Percentiles rank a stretch among this genome's conserved stretches.
Evolutionary conservation across 1,284 basidiomycete genomes (phyloP).

Genomic region (Athelia psychrophila): DNA sequence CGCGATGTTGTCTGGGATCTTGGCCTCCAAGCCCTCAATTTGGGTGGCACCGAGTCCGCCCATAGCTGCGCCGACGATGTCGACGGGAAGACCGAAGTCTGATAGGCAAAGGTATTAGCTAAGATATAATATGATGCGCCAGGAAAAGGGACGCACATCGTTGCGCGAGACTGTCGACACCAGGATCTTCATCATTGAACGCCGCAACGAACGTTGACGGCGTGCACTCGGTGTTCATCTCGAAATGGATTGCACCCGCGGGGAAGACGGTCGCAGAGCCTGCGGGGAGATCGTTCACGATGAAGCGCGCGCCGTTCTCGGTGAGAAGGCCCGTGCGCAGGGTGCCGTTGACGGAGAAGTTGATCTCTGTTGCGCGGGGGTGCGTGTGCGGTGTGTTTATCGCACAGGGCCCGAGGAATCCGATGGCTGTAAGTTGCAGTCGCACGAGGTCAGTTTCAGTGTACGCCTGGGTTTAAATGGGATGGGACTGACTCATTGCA

Average conservation of each 20-base stretch:
- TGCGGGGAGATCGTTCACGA: slow-evolving; percentile 26
- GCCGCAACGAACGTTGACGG: slow-evolving; percentile 18
- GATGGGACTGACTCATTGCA: slow-evolving; percentile 5
- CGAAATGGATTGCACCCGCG: slow-evolving; percentile 33
- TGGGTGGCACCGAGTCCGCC: too few species aligned
- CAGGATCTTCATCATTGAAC: slow-evolving; percentile 33
- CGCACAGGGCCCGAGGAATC: slow-evolving; percentile 23
- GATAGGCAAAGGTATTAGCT: too few species aligned
- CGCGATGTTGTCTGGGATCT: too few species aligned
- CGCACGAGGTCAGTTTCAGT: too few species aligned
- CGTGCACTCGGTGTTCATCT: slow-evolving; percentile 29
- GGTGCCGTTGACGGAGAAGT: slow-evolving; percentile 30
- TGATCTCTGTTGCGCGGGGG: slow-evolving; percentile 34
- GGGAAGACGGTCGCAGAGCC: slow-evolving; percentile 33
- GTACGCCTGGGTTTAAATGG: too few species aligned
- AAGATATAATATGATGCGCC: too few species aligned
- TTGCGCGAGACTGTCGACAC: slow-evolving; percentile 24
- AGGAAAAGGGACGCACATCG: slow-evolving; percentile 23
- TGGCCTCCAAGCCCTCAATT: too few species aligned
- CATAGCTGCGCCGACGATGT: too few species aligned
- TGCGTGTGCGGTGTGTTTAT: slow-evolving; percentile 38
- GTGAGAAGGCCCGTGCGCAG: slow-evolving; percentile 29
- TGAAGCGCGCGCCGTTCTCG: slow-evolving; percentile 32
- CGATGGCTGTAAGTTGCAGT: slow-evolving; percentile 12
- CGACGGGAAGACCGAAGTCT: too few species aligned